Base-by-base conservation (phyloP, 768 basidiomycete species). In the Lactifluus piperatus region DNA sequence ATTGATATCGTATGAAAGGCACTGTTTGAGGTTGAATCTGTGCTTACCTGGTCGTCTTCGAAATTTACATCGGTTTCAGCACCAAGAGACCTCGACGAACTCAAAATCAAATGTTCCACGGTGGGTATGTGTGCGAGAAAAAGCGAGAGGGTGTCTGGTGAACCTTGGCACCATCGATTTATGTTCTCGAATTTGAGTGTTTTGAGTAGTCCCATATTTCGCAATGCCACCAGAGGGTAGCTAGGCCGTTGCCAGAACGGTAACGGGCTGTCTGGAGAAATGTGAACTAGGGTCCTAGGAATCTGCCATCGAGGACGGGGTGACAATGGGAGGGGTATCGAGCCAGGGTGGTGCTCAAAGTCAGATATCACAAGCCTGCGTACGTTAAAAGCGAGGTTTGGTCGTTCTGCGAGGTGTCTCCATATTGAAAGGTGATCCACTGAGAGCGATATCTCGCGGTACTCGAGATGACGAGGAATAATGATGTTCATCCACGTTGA, bases 381-480 rank as follows among this genome's bases (percentile, higher is more conserved):
- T 22, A 62, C 61, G 32, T 62, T 62, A 4, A 58, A 46, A 7
- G 61, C 61, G 4, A 62, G 51, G 39, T 52, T 59, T 6, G 61
- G 58, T 14, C 61, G 51, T 41, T 59, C 61, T 20, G 57, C 57
- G 46, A 62, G 57, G 10, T 62, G 61, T 36, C 37, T 54, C 61
- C 61, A 62, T 2, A 62, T 34, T 8, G 22, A 46, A 43, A 52
- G 8, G 36, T 61, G 54, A 13, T 61, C 60, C 0, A 56, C 49
- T n/a, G 49, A 52, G 16, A 61, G 44, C 11, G 41, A 46, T 46
- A 62, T 60, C 9, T 53, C 56, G 30, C 61, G 57, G 24, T 62
- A 62, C 29, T 60, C 61, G 51, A 62, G 49, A 29, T 62, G 61
- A 27, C 53, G 51, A 29, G 61, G 61, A 10, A 62, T 62, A n/a